phyloP scores from a whole-genome alignment of 1,284 basidiomycete species.

The Schizophyllum amplum region DNA sequence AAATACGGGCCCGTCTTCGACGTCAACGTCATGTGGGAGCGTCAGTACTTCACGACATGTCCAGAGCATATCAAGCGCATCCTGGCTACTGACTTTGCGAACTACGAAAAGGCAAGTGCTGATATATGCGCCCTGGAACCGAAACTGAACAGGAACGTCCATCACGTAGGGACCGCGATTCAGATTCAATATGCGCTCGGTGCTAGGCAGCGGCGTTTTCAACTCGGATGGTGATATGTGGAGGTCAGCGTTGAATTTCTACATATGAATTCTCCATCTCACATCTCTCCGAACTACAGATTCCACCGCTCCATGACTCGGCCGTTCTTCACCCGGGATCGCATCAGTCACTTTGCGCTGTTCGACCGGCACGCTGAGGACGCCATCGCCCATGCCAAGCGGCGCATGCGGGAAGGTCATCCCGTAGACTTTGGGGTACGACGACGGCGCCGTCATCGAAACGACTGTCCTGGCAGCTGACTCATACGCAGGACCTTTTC shows the following conservation, averaged over 20 bases:
- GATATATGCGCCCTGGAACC: too few relatives aligned
- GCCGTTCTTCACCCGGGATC: slow-evolving; percentile 46
- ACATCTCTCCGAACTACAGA: too few relatives aligned
- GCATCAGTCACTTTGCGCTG: slow-evolving; percentile 44
- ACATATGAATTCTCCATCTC: too few relatives aligned
- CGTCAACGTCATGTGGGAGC: slow-evolving; percentile 19
- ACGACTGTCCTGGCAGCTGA: neutral
- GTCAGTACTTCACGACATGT: slow-evolving; percentile 22
- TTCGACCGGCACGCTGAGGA: slow-evolving; percentile 35
- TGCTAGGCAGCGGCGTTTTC: slow-evolving; percentile 37
- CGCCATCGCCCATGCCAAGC: slow-evolving; percentile 28
- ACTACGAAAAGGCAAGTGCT: slow-evolving; percentile 17
- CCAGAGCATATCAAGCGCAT: slow-evolving; percentile 21
- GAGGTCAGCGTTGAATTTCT: slow-evolving; percentile 20
- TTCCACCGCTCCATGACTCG: slow-evolving; percentile 46
- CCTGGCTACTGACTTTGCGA: slow-evolving; percentile 15
- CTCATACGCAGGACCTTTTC: slow-evolving; percentile 28
- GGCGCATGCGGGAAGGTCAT: slow-evolving; percentile 31
- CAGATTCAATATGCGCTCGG: slow-evolving; percentile 16
- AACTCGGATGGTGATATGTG: slow-evolving; percentile 38
- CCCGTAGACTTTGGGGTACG: slow-evolving; percentile 43
- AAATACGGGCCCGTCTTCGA: slow-evolving; percentile 20
- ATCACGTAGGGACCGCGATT: slow-evolving; percentile 18
- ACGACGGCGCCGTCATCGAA: neutral
- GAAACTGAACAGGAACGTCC: neutral